These are phyloP conservation scores for Mortierella sp. DNA, from an alignment of 371 early-diverging fungal species.

Conservation along the genomic window DNA sequence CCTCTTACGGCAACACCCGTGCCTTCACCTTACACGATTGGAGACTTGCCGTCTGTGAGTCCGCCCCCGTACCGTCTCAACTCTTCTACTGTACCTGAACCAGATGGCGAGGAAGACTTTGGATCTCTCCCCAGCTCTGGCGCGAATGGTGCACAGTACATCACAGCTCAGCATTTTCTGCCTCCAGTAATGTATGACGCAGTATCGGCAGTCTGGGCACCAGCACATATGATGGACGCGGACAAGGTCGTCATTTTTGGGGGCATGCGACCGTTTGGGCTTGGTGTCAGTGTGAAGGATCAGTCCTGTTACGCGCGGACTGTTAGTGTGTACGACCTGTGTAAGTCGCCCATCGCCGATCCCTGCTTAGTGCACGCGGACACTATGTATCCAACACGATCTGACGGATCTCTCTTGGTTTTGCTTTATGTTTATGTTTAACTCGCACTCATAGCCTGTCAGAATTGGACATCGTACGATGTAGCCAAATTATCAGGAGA, in stretches of 20 bases:
- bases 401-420: not conserved
- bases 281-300: constrained; percentile 18
- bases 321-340: constrained; percentile 23
- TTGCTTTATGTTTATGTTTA: not conserved
- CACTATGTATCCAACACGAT: no score
- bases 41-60: no score
- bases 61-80: no score
- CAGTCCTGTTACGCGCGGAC: constrained; percentile 28
- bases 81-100: not conserved
- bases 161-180: not conserved
- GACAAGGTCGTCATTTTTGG: constrained; percentile 44
- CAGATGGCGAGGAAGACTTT: constrained; percentile 8
- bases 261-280: constrained; percentile 49
- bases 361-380: not conserved
- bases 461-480: constrained; percentile 36
- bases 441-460: constrained; percentile 46
- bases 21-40: not conserved
- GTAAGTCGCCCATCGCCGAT: constrained; percentile 7
- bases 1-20: constrained; percentile 24
- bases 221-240: constrained; percentile 35
- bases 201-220: constrained; percentile 41
- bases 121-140: no score
- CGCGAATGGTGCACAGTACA: not conserved
- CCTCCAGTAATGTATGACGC: constrained; percentile 45
- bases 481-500: not conserved